These are phyloP conservation scores for Vaccinium myrtillus DNA, from an alignment of 148 eudicot species.

Conservation along the genomic window DNA sequence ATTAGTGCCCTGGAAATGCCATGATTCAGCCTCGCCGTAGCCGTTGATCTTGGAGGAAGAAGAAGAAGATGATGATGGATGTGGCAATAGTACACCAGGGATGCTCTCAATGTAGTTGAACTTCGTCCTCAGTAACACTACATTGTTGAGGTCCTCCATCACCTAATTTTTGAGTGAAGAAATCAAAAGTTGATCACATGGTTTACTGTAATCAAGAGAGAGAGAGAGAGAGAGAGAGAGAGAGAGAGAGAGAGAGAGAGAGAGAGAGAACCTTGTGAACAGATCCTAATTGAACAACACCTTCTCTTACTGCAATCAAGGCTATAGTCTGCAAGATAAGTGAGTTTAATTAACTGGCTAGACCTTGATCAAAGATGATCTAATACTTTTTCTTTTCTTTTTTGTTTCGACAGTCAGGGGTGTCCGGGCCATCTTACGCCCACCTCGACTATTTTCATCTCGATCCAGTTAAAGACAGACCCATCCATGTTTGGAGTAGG, in stretches of 20 bases:
- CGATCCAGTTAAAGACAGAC: too few species aligned
- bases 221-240: neutral
- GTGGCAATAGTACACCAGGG: conserved; percentile 92
- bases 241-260: conserved; percentile 10
- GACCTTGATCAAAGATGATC: neutral
- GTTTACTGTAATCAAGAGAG: neutral
- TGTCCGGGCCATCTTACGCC: too few species aligned
- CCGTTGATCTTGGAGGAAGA: conserved; percentile 44
- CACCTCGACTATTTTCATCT: too few species aligned
- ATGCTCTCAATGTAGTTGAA: conserved; percentile 91
- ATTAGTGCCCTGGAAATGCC: conserved; percentile 36
- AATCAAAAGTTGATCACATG: neutral
- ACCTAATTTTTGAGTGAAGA: conserved; percentile 32
- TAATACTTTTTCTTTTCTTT: neutral
- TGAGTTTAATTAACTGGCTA: neutral
- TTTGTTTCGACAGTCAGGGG: too few species aligned
- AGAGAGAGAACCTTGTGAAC: conserved; percentile 54
- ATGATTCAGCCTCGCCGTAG: conserved; percentile 16
- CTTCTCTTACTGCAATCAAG: conserved; percentile 93
- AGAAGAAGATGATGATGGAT: conserved; percentile 59
- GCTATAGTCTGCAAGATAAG: conserved; percentile 81
- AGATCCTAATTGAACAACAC: conserved; percentile 91
- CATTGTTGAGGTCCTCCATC: conserved; percentile 79
- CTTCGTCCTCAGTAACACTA: conserved; percentile 80
- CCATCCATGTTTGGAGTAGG: too few species aligned